These are phyloP conservation scores for Trametes pubescens DNA, from an alignment of 1,284 basidiomycete species.

Conservation along the genomic window DNA sequence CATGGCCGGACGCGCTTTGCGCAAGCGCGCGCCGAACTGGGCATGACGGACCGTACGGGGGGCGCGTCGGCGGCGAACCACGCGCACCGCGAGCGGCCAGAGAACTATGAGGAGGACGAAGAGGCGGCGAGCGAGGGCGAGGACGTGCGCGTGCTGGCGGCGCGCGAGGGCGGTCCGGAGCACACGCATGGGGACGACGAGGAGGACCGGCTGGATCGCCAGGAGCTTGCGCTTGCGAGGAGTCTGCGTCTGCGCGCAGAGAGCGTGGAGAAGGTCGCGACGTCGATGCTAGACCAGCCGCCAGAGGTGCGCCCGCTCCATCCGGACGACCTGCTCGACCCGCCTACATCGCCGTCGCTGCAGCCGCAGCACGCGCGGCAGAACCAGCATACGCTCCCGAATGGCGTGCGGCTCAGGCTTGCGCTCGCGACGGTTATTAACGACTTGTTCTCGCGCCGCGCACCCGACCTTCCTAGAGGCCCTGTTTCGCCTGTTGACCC, in stretches of 20 bases:
- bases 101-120: slow-evolving; percentile 77
- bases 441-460: slow-evolving; percentile 78
- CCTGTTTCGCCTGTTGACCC: slow-evolving; percentile 20
- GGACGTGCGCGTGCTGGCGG: slow-evolving; percentile 58
- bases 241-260: slow-evolving; percentile 74
- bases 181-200: slow-evolving; percentile 66
- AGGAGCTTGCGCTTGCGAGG: slow-evolving; percentile 69
- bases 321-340: slow-evolving; percentile 46
- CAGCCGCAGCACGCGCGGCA: slow-evolving; percentile 41
- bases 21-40: slow-evolving; percentile 81
- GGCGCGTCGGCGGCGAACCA: slow-evolving; percentile 65
- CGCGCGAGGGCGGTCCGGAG: slow-evolving; percentile 59
- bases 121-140: slow-evolving; percentile 72
- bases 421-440: slow-evolving; percentile 77
- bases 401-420: slow-evolving; percentile 80
- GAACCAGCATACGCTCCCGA: slow-evolving; percentile 72
- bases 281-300: slow-evolving; percentile 79
- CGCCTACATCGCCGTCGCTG: slow-evolving; percentile 57
- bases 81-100: slow-evolving; percentile 68
- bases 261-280: slow-evolving; percentile 80
- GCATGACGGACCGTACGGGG: slow-evolving; percentile 81
- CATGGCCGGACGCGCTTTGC: slow-evolving; percentile 82
- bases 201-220: slow-evolving; percentile 59
- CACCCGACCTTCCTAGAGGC: slow-evolving; percentile 50
- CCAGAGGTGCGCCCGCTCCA: slow-evolving; percentile 51